phyloP scores from a whole-genome alignment of 441 rosid species.

The Pelargonium cotyledonis region DNA sequence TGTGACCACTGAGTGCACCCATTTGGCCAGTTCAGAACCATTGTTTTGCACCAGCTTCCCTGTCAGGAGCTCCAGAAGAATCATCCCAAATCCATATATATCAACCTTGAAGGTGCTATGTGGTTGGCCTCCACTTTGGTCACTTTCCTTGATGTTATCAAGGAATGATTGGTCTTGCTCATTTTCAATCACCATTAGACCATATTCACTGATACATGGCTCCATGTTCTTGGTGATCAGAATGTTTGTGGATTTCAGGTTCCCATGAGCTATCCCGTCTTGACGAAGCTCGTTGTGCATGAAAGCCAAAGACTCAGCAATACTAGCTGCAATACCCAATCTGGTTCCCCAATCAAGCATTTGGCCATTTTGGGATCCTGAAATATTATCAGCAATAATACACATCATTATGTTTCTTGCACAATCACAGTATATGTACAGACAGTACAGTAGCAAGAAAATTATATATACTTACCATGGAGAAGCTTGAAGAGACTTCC shows the following conservation, averaged over 20 bases:
- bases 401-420: constrained; percentile 1
- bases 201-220: constrained; percentile 51
- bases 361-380: constrained; percentile 39
- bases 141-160: constrained; percentile 16
- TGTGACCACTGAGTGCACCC: constrained; percentile 1
- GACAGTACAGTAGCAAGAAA: neutral
- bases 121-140: neutral
- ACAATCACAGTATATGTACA: neutral
- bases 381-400: constrained; percentile 8
- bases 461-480: constrained; percentile 34
- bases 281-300: constrained; percentile 39
- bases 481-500: constrained; percentile 58
- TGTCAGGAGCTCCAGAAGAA: neutral
- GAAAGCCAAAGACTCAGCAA: constrained; percentile 39
- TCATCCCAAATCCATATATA: neutral
- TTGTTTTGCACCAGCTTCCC: constrained; percentile 6
- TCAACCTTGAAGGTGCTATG: constrained; percentile 1
- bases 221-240: constrained; percentile 44
- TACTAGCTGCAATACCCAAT: constrained; percentile 32
- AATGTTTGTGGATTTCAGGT: constrained; percentile 57
- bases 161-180: constrained; percentile 24
- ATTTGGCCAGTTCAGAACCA: constrained; percentile 1
- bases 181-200: constrained; percentile 34
- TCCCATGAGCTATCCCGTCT: constrained; percentile 52
- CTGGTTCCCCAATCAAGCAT: constrained; percentile 55